Base-by-base conservation (phyloP, 2,329 filamentous ascomycete genomes). In the Phoma sp. region DNA sequence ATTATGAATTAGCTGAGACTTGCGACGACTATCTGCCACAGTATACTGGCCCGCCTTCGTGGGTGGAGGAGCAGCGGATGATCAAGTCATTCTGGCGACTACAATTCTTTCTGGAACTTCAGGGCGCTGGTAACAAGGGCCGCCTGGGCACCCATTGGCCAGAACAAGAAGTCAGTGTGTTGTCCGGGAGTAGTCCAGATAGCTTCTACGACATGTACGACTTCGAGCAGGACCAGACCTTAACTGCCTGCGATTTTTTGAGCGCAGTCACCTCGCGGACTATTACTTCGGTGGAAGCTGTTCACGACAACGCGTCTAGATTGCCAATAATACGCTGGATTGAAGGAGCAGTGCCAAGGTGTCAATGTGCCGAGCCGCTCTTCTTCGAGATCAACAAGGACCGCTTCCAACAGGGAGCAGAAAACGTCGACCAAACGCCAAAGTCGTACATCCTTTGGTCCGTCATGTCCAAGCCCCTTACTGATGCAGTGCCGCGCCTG, bases 11-110 rank as follows among this genome's bases (percentile, higher is more conserved):
- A 12, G 45, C 55, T 4, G 29, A 58, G 38, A 58, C 51, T 37
- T 37, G 27, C 21, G 48, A 48, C 10, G 46, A 58, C 46, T 55
- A 51, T 35, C 7, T 58, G 17, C 51, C 43, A 55, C 33, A 51
- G 38, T 17, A 55, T 19, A 58, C 51, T 4, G 46, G 51, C 29
- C 46, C 46, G 29, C 43, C 51, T 51, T 58, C 41, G 17, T 58
- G 24, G 24, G 46, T 45, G 22, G 55, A 58, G 24, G 55, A 55
- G 51, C 24, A 45, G 29, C 55, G 51, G 22, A 58, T 58, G 40
- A 51, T 58, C 15, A 31, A 9, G 40, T n/a, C 41, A 35, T 58
- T 58, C 33, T 58, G 43, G 55, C 41, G 9, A 39, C 19, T 58
- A 9, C 55, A 58, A 8, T 55, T 48, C 19, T 38, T 58, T 27